Base-by-base conservation (phyloP, 306 rosid genomes). In the Abrus pulchellus region DNA sequence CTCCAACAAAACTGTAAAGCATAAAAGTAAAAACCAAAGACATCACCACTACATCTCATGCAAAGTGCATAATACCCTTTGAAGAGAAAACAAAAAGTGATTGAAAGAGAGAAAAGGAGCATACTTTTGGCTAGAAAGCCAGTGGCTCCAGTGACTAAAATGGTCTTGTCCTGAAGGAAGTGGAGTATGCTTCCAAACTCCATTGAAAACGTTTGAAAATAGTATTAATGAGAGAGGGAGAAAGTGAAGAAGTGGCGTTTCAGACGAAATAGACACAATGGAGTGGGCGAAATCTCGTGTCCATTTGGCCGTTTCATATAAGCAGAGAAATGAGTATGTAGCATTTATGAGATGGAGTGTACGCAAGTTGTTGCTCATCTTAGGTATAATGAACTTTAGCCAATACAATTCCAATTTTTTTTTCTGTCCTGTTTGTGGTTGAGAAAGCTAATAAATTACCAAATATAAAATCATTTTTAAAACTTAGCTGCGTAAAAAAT, bases 61-160 rank as follows among this genome's bases (percentile, higher is more conserved):
- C n/a, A 44, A 61, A 63, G 33, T 66, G 69, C 13, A 44, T 45
- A 44, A 38, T 47, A 47, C 29, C 56, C 28, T 47, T 29, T 29
- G 30, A 53, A 52, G 10, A 29, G 48, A 14, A 9, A 28, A 2
- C 12, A 63, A 13, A 13, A 4, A 36, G 6, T 8, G 4, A 4
- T 0, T 43, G 3, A n/a, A 10, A 44, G 0, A 40, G 11, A n/a
- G 8, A 62, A 52, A 49, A 2, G 1, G 20, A 3, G 7, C 3
- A 13, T 86, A 89, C 97, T 90, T 80, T 93, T 93, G 41, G 96
- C 97, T 0, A 93, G 88, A 80, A 93, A 93, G 5, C 97, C 97
- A 74, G 94, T 87, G 33, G 92, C 96, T 10, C 97, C 96, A 38
- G 94, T 89, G 88, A 93, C 53, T 71, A 93, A 80, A 81, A 93